phyloP scores from a whole-genome alignment of 1,284 basidiomycete species.

The Moesziomyces sp. region DNA sequence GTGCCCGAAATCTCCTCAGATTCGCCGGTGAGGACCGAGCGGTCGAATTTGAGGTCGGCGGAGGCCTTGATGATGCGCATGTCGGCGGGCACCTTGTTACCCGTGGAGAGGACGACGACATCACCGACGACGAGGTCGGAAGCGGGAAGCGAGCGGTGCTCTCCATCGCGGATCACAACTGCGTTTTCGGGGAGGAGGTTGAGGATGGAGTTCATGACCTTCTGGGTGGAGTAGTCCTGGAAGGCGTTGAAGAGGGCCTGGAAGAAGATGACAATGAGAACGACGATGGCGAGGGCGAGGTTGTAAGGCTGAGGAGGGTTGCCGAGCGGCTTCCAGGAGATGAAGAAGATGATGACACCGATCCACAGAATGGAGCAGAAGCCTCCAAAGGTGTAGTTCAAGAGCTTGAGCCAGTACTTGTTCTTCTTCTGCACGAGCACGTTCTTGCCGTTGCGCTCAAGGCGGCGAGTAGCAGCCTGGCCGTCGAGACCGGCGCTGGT shows the following conservation, averaged over 20 bases:
- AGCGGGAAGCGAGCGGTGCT: constrained; percentile 74
- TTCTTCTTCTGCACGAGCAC: constrained; percentile 71
- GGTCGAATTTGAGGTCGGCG: constrained; percentile 74
- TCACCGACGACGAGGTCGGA: constrained; percentile 78
- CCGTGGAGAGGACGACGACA: constrained; percentile 71
- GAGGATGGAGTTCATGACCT: constrained; percentile 71
- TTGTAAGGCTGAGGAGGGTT: constrained; percentile 71
- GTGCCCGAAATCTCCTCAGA: constrained; percentile 73
- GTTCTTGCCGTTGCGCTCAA: constrained; percentile 71
- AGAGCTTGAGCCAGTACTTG: constrained; percentile 71
- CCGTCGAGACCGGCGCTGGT: constrained; percentile 71
- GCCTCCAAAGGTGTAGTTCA: constrained; percentile 73
- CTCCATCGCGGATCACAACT: constrained; percentile 75
- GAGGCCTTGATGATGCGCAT: constrained; percentile 70
- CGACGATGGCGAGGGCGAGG: constrained; percentile 69
- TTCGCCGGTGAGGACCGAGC: constrained; percentile 76
- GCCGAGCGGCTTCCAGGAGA: constrained; percentile 73
- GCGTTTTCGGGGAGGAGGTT: constrained; percentile 72
- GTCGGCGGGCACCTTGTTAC: constrained; percentile 70
- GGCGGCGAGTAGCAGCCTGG: constrained; percentile 71
- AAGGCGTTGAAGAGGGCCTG: constrained; percentile 71
- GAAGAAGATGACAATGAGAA: constrained; percentile 70
- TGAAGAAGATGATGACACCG: constrained; percentile 72
- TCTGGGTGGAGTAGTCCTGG: constrained; percentile 62
- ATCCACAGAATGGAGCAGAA: constrained; percentile 74